Percentiles rank a stretch among this genome's conserved stretches.
phyloP scores from a whole-genome alignment of 2,329 filamentous ascomycete genomes.

The Penicillium vulpinum region DNA sequence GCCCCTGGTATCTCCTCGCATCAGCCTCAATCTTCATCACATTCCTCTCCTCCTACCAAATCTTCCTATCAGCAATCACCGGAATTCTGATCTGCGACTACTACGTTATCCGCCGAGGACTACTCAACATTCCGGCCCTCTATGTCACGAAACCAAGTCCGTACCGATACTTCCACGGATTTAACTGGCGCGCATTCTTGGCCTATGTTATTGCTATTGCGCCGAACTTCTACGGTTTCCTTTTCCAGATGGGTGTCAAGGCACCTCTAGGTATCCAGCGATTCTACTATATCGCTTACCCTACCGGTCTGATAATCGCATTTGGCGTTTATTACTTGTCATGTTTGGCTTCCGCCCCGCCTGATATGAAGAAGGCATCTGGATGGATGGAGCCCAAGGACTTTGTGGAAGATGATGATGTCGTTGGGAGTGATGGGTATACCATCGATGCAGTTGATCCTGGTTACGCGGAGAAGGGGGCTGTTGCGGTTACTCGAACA shows the following conservation, averaged over 20 bases:
- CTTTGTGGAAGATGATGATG: constrained; percentile 32
- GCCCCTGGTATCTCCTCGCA: constrained; percentile 42
- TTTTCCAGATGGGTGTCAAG: constrained; percentile 43
- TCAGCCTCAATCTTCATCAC: constrained; percentile 41
- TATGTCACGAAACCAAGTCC: constrained; percentile 34
- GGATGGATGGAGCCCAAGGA: constrained; percentile 40
- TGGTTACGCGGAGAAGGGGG: not conserved
- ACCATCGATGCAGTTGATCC: not conserved
- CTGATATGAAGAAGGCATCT: constrained; percentile 11
- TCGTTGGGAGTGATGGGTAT: not conserved
- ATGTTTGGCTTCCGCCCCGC: constrained; percentile 7
- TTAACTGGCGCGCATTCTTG: constrained; percentile 36
- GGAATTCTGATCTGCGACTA: constrained; percentile 48
- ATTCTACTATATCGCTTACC: constrained; percentile 60
- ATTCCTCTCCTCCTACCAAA: constrained; percentile 46
- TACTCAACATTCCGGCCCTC: constrained; percentile 38
- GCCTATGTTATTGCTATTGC: constrained; percentile 40
- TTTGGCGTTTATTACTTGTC: constrained; percentile 19
- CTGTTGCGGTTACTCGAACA: not conserved
- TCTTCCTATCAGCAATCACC: constrained; percentile 42
- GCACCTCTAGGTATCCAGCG: constrained; percentile 30
- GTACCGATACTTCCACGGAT: constrained; percentile 39
- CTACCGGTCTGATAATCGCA: constrained; percentile 48
- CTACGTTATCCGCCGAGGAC: constrained; percentile 41
- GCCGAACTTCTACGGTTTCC: constrained; percentile 46